Base-by-base conservation (phyloP, 2,329 filamentous ascomycete genomes). In the Diaporthe batatas region DNA sequence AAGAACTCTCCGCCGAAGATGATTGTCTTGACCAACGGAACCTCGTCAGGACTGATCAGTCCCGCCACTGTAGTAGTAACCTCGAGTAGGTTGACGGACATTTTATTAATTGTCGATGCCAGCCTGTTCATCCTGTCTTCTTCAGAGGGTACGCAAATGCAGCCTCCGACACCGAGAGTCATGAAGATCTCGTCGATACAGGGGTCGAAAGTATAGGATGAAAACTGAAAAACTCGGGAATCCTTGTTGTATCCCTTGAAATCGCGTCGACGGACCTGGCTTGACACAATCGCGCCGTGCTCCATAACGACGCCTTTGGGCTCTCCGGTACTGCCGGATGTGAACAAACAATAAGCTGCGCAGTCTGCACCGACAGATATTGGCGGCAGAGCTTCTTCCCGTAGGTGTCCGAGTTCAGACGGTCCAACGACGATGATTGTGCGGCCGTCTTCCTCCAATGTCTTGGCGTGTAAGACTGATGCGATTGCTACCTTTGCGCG, bases 241-340 rank as follows among this genome's bases (percentile, higher is more conserved):
- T 72, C 68, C 23, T 53, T 53, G n/a, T 53, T 29, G 23, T 53
- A 53, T 53, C 49, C 49, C 49, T 53, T 53, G 49, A 12, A 53
- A 53, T 25, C 23, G 49, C 49, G 49, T 25, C 49, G 49, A 53
- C 25, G 49, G 2, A 53, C 6, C 23, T 53, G 49, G n/a, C 76
- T 57, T 69, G 42, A 51, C 77, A 74, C 11, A 16, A 54, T n/a
- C 11, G 65, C 65, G 12, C 32, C 21, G 71, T 81, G 80, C 2
- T 78, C 77, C 51, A 80, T 76, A 10, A 87, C 81, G 18, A 88
- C 84, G 21, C 87, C 87, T 77, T 90, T 90, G 0, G 88, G 88
- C n/a, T 80, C 80, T 3, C 88, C 88, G 0, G 88, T 90, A 29
- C 84, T 88, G 12, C 88, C 88, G 6, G 87, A 89, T 8, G 88